phyloP scores from a whole-genome alignment of 768 basidiomycete species.

The Multifurca ochricompacta region DNA sequence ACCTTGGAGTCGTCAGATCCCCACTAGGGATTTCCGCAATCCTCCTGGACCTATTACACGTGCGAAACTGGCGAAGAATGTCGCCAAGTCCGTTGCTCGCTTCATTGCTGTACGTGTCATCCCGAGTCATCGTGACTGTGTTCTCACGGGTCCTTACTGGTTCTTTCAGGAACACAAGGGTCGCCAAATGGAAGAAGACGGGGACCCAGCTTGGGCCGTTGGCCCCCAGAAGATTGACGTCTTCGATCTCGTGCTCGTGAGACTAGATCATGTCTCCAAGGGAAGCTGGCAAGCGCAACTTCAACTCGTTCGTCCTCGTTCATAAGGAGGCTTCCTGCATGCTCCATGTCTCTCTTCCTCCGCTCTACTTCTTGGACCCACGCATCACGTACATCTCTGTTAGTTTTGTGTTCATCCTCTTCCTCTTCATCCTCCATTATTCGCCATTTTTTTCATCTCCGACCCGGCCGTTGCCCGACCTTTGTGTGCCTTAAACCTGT shows the following conservation, averaged over 20 bases:
- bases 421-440: not conserved
- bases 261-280: slow-evolving; percentile 76
- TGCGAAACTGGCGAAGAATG: slow-evolving; percentile 69
- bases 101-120: slow-evolving; percentile 48
- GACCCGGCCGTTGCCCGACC: not conserved
- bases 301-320: slow-evolving; percentile 32
- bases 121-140: not conserved
- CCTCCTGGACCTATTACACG: slow-evolving; percentile 72
- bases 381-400: not conserved
- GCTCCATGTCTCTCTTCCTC: not conserved
- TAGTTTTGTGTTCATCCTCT: not conserved
- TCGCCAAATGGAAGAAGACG: slow-evolving; percentile 54
- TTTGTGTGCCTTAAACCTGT: not conserved
- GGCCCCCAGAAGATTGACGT: slow-evolving; percentile 47
- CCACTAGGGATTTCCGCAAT: slow-evolving; percentile 71
- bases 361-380: not conserved
- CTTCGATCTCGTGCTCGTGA: slow-evolving; percentile 65
- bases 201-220: slow-evolving; percentile 56
- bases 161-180: slow-evolving; percentile 39
- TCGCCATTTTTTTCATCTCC: not conserved
- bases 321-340: not conserved
- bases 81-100: slow-evolving; percentile 66
- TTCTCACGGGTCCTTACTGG: not conserved
- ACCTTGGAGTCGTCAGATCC: slow-evolving; percentile 74
- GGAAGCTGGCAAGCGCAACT: slow-evolving; percentile 80